A percentile compares a stretch with the other conserved stretches of the same genome.
Conservation (phyloP, 345 rosid genomes). For the Luvunga scandens region DNA sequence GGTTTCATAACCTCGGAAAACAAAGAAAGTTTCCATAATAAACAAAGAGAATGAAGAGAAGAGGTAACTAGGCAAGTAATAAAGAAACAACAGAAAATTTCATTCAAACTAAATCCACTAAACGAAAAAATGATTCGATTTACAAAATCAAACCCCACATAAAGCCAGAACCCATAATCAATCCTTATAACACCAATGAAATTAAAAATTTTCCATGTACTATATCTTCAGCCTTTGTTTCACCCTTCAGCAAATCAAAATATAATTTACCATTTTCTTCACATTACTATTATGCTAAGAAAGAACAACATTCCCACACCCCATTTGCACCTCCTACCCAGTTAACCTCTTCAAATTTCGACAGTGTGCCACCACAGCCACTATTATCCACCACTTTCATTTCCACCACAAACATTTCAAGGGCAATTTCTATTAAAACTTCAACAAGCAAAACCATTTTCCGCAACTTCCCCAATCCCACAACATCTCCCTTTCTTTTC, state of each 20-base stretch:
- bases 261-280: conserved; percentile 9
- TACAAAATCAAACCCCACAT: background rate
- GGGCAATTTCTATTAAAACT: conserved; percentile 40
- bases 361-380: conserved; percentile 22
- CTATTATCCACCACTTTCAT: conserved; percentile 40
- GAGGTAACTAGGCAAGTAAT: too few relatives aligned
- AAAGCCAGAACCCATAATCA: background rate
- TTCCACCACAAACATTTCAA: conserved; percentile 52
- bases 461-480: conserved; percentile 56
- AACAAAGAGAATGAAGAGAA: too few relatives aligned
- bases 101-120: background rate
- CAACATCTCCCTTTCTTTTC: conserved; percentile 50
- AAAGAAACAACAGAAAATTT: too few relatives aligned
- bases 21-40: background rate
- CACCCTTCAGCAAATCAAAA: background rate
- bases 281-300: conserved; percentile 52
- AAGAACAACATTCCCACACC: conserved; percentile 55
- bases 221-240: background rate
- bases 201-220: background rate
- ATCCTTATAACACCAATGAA: background rate
- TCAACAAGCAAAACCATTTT: conserved; percentile 46
- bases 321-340: conserved; percentile 60
- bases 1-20: background rate
- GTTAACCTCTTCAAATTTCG: conserved; percentile 49
- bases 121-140: background rate